Conservation (phyloP, 2,329 filamentous ascomycete species). For the Talaromyces sp. region DNA sequence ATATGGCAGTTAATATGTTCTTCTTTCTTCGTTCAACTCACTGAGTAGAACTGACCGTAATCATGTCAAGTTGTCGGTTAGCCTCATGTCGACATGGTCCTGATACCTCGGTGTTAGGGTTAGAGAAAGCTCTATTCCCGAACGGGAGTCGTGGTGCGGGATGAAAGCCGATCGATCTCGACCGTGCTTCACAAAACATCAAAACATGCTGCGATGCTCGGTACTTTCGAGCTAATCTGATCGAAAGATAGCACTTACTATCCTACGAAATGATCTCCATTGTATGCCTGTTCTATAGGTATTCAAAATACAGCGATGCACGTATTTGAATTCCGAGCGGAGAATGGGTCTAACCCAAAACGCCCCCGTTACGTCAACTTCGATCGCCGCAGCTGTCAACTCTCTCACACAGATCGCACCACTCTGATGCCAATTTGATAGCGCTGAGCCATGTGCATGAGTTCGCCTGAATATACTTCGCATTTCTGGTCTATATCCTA, state of each 20-base stretch:
- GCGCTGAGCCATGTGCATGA: not conserved
- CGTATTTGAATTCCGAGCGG: not conserved
- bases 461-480: not conserved
- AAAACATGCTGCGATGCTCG: not conserved
- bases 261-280: not conserved
- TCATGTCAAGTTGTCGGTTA: not conserved
- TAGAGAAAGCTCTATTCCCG: not conserved
- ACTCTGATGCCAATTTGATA: not conserved
- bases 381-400: not conserved
- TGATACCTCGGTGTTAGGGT: too few species aligned
- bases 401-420: not conserved
- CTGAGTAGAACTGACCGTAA: too few species aligned
- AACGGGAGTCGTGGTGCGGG: not conserved
- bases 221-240: not conserved
- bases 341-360: not conserved
- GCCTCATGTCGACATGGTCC: not conserved
- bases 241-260: not conserved
- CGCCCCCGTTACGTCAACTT: conserved; percentile 10
- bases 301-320: not conserved
- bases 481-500: not conserved
- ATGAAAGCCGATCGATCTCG: not conserved
- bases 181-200: not conserved
- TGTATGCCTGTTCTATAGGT: not conserved
- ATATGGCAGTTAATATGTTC: too few species aligned
- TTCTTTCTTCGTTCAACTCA: too few species aligned